Base-by-base conservation (phyloP, 2,329 filamentous ascomycete genomes). In the Aulographum hederae region DNA sequence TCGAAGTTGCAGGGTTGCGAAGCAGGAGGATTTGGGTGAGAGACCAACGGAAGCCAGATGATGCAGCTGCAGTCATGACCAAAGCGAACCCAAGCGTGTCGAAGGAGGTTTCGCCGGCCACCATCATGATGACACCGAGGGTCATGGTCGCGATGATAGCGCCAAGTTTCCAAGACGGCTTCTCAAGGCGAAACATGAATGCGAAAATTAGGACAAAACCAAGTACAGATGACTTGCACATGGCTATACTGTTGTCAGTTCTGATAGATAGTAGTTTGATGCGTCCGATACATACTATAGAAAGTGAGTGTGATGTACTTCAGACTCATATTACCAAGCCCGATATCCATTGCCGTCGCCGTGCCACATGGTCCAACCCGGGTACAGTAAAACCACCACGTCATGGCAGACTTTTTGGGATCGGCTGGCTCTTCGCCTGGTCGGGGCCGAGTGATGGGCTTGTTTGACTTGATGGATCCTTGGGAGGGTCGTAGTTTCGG, bases 161-260 rank as follows among this genome's bases (percentile, higher is more conserved):
- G 25, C 92, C 77, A 6, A 98, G 69, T 43, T 77, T 79, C 64
- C 78, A 73, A 0, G 86, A 94, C 0, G 81, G 82, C 8, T 70
- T 69, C 55, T 98, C 89, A 32, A 98, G 73, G 32, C 79, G 74
- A 60, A 98, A 95, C 30, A 92, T 52, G 48, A 98, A 93, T 39
- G 89, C 89, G 50, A 98, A 98, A 30, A 93, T 54, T 15, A 98
- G 73, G 33, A 98, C 89, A 49, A 95, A 98, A 28, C 81, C 85
- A 15, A 98, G 69, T 12, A 86, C 81, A 6, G 85, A 94, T 4
- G 86, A 95, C 66, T 98, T 98, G 59, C 89, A 95, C 89, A 98
- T 95, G 37, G 89, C 52, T 57, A 37, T 6, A 25, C 18, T 17
- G 32, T 14, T 18, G 29, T 32, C 28, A 34, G 16, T 39, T 52